These are phyloP conservation scores for Fraxinus sp. DNA, from an alignment of 305 asterid genomes.

Conservation along the genomic window DNA sequence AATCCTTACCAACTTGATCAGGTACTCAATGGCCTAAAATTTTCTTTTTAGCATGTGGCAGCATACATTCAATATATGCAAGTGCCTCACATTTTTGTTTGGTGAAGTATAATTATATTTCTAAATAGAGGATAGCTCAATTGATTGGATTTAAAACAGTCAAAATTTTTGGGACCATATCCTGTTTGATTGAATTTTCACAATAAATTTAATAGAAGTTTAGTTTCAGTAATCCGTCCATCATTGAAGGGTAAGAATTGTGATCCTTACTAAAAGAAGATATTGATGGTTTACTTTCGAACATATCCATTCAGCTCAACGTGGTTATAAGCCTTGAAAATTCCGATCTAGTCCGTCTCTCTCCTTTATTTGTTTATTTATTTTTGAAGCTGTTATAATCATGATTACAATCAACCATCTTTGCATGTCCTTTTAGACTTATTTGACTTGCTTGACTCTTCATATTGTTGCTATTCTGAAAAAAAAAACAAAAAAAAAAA, in stretches of 20 bases:
- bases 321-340: neutral
- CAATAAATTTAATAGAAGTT: neutral
- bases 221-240: neutral
- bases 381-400: neutral
- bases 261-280: neutral
- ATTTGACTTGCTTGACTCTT: neutral
- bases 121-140: neutral
- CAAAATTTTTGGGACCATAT: neutral
- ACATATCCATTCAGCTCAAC: neutral
- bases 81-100: neutral
- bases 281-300: neutral
- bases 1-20: slow-evolving; percentile 84
- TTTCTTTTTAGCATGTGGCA: neutral
- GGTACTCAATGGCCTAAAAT: slow-evolving; percentile 40
- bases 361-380: neutral
- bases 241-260: neutral
- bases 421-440: neutral
- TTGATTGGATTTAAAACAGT: neutral
- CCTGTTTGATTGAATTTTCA: neutral
- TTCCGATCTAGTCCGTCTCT: neutral
- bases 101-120: neutral
- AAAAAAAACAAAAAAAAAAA: neutral
- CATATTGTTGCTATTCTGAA: neutral
- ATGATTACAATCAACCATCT: neutral
- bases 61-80: neutral